Conservation (phyloP, 257 asterid species). For the Mitragyna speciosa region DNA sequence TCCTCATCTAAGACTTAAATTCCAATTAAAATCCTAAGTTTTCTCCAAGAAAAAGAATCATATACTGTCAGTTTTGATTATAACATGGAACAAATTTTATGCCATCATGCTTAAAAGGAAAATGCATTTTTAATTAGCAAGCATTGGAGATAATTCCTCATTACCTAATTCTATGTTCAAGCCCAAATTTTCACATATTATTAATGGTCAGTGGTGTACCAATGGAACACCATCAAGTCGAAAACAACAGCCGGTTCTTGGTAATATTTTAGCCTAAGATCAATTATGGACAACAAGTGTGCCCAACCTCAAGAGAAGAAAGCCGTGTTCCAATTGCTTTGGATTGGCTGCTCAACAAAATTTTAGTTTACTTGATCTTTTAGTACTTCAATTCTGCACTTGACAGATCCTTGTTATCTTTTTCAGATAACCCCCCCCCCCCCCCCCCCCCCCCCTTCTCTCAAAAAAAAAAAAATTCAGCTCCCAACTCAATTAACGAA, state of each 20-base stretch:
- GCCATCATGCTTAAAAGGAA: neutral
- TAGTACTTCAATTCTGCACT: neutral
- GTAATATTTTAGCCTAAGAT: neutral
- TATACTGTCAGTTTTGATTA: neutral
- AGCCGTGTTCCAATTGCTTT: neutral
- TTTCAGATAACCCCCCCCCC: too few species aligned
- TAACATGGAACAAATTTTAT: too few species aligned
- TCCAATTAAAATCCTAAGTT: constrained; percentile 41
- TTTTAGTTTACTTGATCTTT: neutral
- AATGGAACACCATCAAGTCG: neutral
- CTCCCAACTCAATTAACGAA: too few species aligned
- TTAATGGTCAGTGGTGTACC: neutral
- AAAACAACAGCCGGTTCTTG: too few species aligned
- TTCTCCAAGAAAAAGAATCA: neutral
- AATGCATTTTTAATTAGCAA: neutral
- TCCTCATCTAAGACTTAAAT: constrained; percentile 35
- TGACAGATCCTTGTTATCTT: neutral
- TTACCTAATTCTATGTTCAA: neutral
- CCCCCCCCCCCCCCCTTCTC: too few species aligned
- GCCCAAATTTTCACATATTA: neutral
- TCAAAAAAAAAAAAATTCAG: too few species aligned
- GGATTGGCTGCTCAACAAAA: neutral
- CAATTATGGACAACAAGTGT: too few species aligned
- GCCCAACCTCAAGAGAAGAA: neutral
- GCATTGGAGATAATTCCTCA: neutral